Evolutionary conservation across 2,329 filamentous ascomycete species (phyloP).

Genomic region (Xylariaceae sp.): DNA sequence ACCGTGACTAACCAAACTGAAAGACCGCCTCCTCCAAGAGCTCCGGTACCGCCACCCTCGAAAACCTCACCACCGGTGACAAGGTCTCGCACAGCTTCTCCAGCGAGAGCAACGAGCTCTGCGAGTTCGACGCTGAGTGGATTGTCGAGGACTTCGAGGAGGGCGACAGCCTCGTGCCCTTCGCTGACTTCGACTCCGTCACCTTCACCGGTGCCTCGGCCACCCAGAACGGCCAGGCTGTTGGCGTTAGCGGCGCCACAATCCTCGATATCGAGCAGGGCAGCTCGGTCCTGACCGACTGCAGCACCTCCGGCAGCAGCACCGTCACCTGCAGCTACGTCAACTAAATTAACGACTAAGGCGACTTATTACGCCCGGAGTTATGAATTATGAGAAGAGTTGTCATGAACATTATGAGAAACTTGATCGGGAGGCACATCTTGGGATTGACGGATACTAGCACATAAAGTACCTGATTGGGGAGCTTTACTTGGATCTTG

Average conservation of each 20-base stretch:
- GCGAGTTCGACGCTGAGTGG: conserved; percentile 58
- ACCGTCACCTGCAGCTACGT: conserved; percentile 24
- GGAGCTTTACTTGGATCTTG: no score
- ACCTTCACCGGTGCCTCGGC: conserved; percentile 40
- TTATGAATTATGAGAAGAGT: no score
- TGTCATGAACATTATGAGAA: no score
- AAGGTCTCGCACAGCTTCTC: conserved; percentile 48
- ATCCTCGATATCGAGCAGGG: conserved; percentile 46
- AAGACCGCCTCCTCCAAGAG: conserved; percentile 6
- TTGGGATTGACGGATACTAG: no score
- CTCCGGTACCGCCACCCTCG: conserved; percentile 16
- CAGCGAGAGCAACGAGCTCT: conserved; percentile 41
- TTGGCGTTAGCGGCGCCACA: conserved; percentile 35
- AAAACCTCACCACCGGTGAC: conserved; percentile 49
- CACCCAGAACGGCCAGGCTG: conserved; percentile 28
- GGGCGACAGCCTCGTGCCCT: conserved; percentile 38
- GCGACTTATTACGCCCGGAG: no score
- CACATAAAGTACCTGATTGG: no score
- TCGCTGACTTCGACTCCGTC: conserved; percentile 45
- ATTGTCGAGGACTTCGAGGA: conserved; percentile 54
- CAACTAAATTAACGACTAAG: not conserved
- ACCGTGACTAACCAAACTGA: not conserved
- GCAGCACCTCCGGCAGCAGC: conserved; percentile 26
- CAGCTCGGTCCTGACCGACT: conserved; percentile 35
- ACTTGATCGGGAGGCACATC: no score